Conservation (phyloP, 2,329 filamentous ascomycete species). For the Fusarium algeriense region DNA sequence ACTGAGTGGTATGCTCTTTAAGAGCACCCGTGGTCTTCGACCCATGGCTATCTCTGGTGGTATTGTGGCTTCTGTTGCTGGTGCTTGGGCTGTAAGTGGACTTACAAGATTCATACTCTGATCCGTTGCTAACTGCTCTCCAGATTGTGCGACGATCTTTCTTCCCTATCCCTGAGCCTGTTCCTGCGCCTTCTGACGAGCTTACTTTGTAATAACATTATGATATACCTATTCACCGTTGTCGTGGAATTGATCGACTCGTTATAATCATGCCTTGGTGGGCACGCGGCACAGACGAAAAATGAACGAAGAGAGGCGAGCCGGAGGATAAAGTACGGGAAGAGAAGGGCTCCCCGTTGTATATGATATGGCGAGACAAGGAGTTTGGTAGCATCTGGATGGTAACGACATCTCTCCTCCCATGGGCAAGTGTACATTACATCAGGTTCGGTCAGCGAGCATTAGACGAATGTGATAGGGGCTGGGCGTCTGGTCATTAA, state of each 20-base stretch:
- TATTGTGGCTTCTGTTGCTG: constrained; percentile 87
- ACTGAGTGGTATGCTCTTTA: constrained; percentile 94
- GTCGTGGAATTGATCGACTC: constrained; percentile 31
- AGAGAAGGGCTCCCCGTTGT: constrained; percentile 41
- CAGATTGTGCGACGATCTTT: constrained; percentile 58
- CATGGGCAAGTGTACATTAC: constrained; percentile 65
- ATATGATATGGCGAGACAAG: constrained; percentile 48
- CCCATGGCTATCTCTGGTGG: constrained; percentile 96
- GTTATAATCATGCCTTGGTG: constrained; percentile 40
- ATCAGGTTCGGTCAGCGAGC: constrained; percentile 57
- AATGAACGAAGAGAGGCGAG: constrained; percentile 17
- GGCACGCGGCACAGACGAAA: constrained; percentile 15
- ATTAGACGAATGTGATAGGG: constrained; percentile 58
- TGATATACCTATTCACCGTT: constrained; percentile 30
- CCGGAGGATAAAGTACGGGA: constrained; percentile 33
- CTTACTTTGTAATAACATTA: constrained; percentile 48
- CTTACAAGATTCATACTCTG: neutral
- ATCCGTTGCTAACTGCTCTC: constrained; percentile 8
- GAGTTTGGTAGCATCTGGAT: constrained; percentile 50
- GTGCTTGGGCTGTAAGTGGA: constrained; percentile 86
- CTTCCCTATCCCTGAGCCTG: constrained; percentile 55
- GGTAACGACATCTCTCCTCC: constrained; percentile 67
- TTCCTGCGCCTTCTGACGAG: constrained; percentile 46
- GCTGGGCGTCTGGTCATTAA: constrained; percentile 53
- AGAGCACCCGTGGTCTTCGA: constrained; percentile 89